Evolutionary conservation across 2,329 filamentous ascomycete genomes (phyloP).

Genomic region (Cytospora piceicola): DNA sequence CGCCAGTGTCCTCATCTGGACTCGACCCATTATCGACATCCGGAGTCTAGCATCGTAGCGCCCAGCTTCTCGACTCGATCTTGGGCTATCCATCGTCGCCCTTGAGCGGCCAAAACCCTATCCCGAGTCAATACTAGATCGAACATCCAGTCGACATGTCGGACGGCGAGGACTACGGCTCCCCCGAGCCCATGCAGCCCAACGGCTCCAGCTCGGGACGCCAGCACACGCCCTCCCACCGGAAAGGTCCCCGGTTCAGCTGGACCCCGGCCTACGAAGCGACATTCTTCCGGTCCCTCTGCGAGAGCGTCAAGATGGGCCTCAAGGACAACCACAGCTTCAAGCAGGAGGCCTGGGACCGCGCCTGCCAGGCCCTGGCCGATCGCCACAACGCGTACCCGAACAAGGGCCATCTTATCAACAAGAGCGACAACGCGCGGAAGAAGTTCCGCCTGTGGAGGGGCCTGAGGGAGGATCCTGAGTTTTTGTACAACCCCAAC

Average conservation of each 20-base stretch:
- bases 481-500: conserved; percentile 58
- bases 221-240: conserved; percentile 36
- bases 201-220: conserved; percentile 29
- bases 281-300: conserved; percentile 64
- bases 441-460: conserved; percentile 67
- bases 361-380: conserved; percentile 57
- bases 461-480: conserved; percentile 59
- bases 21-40: neutral
- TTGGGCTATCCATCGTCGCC: neutral
- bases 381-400: conserved; percentile 60
- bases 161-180: conserved; percentile 39
- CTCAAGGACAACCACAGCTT: conserved; percentile 58
- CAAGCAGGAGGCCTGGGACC: conserved; percentile 65
- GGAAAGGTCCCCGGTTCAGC: conserved; percentile 57
- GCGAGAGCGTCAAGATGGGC: conserved; percentile 61
- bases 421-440: conserved; percentile 66
- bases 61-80: neutral
- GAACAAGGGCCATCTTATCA: conserved; percentile 65
- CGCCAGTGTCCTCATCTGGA: neutral
- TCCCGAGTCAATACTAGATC: neutral
- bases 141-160: conserved; percentile 36
- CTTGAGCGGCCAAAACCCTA: neutral
- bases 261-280: conserved; percentile 63
- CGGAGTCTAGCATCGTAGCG: neutral
- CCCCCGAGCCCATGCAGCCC: conserved; percentile 29